Evolutionary conservation across 352 stramenopile species (phyloP), one percentile per base, ranked within the genome.

Genomic region (Aphanomyces astaci): DNA sequence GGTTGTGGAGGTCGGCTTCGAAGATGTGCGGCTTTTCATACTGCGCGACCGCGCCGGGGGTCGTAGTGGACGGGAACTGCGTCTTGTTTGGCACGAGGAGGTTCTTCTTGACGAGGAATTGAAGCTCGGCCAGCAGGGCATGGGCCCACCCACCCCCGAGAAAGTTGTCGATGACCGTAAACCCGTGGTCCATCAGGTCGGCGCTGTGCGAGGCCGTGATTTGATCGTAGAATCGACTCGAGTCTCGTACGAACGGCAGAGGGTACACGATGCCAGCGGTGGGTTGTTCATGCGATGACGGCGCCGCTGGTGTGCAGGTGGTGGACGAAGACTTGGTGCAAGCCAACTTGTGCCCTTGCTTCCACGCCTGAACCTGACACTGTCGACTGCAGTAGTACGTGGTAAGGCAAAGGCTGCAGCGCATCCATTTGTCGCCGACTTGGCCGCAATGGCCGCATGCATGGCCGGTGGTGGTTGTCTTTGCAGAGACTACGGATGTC

Each of bases 11-110:
- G 71, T 94, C 86, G 28, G 88, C 78, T 55, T 94, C 86, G 39
- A 77, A 94, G 66, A 94, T 91, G 71, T 91, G 74, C n/a, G 86
- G 86, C 76, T 94, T 94, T 67, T 80, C 68, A 49, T 87, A 90
- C 68, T 88, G 76, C 30, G 78, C 76, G 30, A 78, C 74, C 64
- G 74, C 59, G 3, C 39, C 63, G 11, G 65, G 66, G 10, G 75
- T 75, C 39, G 83, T 79, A 2, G 77, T 80, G n/a, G 86, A 64
- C 55, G 78, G 73, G 63, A 94, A 92, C 69, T 94, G 84, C 36
- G 83, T 91, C 75, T 90, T 87, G 80, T 92, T 92, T 36, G 80
- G 79, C 52, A 77, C 80, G 66, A 92, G 88, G 59, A 89, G 73
- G 30, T 77, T 66, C 0, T 79, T 57, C 48, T 69, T 57, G 51